Evolutionary conservation across 2,329 filamentous ascomycete genomes (phyloP).

Genomic region (Tolypocladium ophioglossoides): DNA sequence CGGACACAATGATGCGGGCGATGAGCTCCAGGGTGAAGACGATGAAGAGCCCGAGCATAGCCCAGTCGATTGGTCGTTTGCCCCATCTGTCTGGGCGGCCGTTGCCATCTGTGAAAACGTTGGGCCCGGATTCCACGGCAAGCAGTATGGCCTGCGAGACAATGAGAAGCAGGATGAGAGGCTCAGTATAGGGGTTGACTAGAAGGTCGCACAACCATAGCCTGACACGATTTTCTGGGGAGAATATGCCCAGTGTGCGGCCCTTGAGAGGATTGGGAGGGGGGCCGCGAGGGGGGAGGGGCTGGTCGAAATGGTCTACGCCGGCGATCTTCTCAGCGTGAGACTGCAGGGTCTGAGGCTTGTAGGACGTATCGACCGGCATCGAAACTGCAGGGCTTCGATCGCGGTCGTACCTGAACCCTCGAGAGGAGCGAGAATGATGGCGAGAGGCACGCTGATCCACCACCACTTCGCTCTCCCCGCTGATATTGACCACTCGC

Average conservation of each 20-base stretch:
- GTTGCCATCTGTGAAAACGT: slow-evolving; percentile 55
- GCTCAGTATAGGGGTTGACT: slow-evolving; percentile 79
- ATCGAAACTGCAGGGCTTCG: slow-evolving; percentile 20
- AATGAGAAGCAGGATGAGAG: slow-evolving; percentile 77
- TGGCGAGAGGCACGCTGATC: slow-evolving; percentile 58
- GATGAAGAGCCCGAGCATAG: slow-evolving; percentile 71
- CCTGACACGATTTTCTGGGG: slow-evolving; percentile 65
- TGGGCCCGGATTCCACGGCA: slow-evolving; percentile 67
- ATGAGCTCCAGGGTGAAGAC: slow-evolving; percentile 83
- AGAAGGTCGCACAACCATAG: slow-evolving; percentile 70
- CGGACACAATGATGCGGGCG: slow-evolving; percentile 82
- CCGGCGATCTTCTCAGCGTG: slow-evolving; percentile 33
- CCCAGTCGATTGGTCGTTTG: slow-evolving; percentile 60
- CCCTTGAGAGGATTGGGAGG: slow-evolving; percentile 69
- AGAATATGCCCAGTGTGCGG: slow-evolving; percentile 75
- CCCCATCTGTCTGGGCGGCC: slow-evolving; percentile 57
- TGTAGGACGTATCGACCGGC: slow-evolving; percentile 39
- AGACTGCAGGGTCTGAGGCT: slow-evolving; percentile 33
- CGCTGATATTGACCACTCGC: slow-evolving; percentile 94
- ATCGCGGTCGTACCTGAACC: slow-evolving; percentile 21
- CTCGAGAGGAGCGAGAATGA: slow-evolving; percentile 47
- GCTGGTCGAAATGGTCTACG: slow-evolving; percentile 8
- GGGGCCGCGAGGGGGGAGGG: slow-evolving; percentile 8
- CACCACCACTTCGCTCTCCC: slow-evolving; percentile 71
- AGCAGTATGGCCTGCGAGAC: slow-evolving; percentile 81